A percentile compares a stretch with the other conserved stretches of the same genome.
These are phyloP conservation scores for Neurospora hispaniola DNA, from an alignment of 495 filamentous ascomycete genomes.

Conservation along the genomic window DNA sequence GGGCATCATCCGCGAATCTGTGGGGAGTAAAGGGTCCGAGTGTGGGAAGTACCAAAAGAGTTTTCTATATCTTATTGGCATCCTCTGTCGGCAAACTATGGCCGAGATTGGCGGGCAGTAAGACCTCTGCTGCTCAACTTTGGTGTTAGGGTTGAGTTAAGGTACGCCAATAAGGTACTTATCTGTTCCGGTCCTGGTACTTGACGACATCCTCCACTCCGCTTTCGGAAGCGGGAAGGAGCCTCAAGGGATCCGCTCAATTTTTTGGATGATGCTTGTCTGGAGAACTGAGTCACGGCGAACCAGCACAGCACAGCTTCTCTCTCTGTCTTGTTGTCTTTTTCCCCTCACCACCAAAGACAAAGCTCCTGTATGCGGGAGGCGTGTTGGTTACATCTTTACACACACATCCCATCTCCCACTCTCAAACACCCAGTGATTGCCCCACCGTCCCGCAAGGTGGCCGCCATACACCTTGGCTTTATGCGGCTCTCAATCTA, in stretches of 20 bases:
- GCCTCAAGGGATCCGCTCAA: neutral
- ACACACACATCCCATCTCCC: neutral
- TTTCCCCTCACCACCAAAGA: neutral
- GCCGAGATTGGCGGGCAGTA: neutral
- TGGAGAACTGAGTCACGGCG: neutral
- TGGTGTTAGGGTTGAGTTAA: neutral
- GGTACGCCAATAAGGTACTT: neutral
- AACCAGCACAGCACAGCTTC: neutral
- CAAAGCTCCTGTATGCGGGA: neutral
- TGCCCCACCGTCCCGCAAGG: neutral
- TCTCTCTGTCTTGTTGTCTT: neutral
- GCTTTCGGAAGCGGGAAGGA: neutral
- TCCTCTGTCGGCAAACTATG: too few species aligned
- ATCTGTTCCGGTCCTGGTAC: neutral
- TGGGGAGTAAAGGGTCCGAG: neutral
- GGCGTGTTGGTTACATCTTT: neutral
- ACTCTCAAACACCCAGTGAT: neutral
- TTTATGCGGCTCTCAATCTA: constrained; percentile 1
- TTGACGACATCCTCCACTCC: neutral
- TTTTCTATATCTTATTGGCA: neutral
- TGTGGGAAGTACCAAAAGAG: neutral
- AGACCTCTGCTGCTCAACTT: neutral
- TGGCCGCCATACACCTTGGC: neutral
- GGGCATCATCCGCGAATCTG: neutral
- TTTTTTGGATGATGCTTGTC: neutral